Percentiles rank a stretch among this genome's conserved stretches.
Conservation (phyloP, 495 filamentous ascomycete genomes). For the Podospora comata region DNA sequence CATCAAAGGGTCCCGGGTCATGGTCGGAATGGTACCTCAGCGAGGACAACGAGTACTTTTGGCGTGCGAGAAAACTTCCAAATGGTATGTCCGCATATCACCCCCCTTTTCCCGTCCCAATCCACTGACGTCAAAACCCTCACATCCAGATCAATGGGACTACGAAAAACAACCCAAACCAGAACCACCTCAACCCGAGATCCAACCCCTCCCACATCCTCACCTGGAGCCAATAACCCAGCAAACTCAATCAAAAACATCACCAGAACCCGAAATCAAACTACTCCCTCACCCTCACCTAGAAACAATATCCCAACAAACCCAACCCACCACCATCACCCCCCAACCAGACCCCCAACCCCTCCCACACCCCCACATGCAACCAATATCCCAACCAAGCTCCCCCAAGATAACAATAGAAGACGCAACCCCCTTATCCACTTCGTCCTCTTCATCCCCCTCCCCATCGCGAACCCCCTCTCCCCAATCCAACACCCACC, state of each 20-base stretch:
- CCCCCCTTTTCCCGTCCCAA: not conserved
- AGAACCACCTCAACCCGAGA: not conserved
- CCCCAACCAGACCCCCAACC: not conserved
- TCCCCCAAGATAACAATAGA: not conserved
- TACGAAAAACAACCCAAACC: not conserved
- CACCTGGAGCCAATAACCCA: constrained; percentile 4
- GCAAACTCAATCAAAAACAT: not conserved
- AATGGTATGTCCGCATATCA: constrained; percentile 13
- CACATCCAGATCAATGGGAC: not conserved
- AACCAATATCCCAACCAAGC: constrained; percentile 1
- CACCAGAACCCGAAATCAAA: not conserved
- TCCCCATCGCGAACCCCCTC: not conserved
- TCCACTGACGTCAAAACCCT: not conserved
- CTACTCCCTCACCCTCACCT: not conserved
- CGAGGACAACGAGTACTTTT: constrained; percentile 16
- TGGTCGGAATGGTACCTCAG: constrained; percentile 26
- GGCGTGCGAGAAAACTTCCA: constrained; percentile 16
- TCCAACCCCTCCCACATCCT: not conserved
- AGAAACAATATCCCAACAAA: constrained; percentile 9
- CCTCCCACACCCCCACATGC: not conserved
- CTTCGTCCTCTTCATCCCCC: not conserved
- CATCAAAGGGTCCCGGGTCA: not conserved
- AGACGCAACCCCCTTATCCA: not conserved
- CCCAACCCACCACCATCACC: not conserved
- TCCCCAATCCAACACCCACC: not conserved